Base-by-base conservation (phyloP, 805 yeast genomes). In the Candida orba region DNA sequence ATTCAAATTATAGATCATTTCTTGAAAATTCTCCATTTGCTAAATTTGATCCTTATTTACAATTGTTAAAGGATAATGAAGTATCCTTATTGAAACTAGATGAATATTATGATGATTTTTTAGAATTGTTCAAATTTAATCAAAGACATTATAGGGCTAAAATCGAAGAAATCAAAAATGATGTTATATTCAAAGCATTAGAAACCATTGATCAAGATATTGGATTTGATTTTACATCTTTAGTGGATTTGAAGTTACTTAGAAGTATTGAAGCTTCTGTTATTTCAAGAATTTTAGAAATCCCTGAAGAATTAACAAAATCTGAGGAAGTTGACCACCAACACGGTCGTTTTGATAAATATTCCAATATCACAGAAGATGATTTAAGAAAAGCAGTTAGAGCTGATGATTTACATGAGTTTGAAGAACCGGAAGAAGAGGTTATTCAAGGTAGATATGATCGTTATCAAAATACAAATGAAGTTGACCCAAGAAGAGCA, bases 281-380 rank as follows among this genome's bases (percentile, higher is more conserved):
- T 1, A 62, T 71, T 31, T 79, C 87, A 0, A 65, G 91, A 43
- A 72, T 75, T 1, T 63, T 82, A 39, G 89, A 82, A 54, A 80
- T 83, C 3, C 90, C 91, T 0, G 64, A 67, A 35, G 42, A 38
- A 8, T 14, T 48, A 9, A 24, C 34, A n/a, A 23, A 40, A 7
- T 15, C 31, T 10, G 39, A 40, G 10, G 27, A 30, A 14, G 9
- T 23, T 9, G 32, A 35, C 8, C 17, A 41, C 17, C 31, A 40
- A 24, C 40, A 43, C 12, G 45, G 47, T 7, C 35, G 47, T 15
- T 34, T 36, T 17, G 48, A 42, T 30, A 40, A 29, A 29, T 22
- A 34, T 13, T 36, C 13, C 6, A 27, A 39, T 14, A 43, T 39
- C 14, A 34, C 39, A 8, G 45, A 45, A 17, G 35, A 30, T 29